A percentile compares a stretch with the other conserved stretches of the same genome.
These are phyloP conservation scores for Naematelia aurantialba DNA, from an alignment of 768 basidiomycete species.

Conservation along the genomic window DNA sequence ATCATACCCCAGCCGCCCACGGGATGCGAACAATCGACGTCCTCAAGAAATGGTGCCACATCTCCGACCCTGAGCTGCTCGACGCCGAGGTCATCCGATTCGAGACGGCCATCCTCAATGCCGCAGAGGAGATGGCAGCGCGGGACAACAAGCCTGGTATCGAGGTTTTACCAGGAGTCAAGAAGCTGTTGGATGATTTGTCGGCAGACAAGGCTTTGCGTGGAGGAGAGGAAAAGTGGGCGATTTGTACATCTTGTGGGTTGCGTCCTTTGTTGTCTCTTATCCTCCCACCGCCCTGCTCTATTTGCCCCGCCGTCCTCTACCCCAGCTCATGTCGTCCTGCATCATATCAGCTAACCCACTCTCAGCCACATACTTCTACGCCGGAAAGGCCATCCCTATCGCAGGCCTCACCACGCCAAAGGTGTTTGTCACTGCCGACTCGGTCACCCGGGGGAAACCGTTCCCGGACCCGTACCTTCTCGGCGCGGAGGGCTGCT, in stretches of 20 bases:
- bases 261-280: not conserved
- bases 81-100: slow-evolving; percentile 66
- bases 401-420: slow-evolving; percentile 61
- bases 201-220: slow-evolving; percentile 36
- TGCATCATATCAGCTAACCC: slow-evolving; percentile 1
- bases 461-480: slow-evolving; percentile 84
- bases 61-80: slow-evolving; percentile 51
- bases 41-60: slow-evolving; percentile 66
- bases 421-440: slow-evolving; percentile 66
- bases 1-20: slow-evolving; percentile 56
- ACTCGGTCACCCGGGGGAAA: slow-evolving; percentile 74
- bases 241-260: slow-evolving; percentile 77
- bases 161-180: slow-evolving; percentile 64
- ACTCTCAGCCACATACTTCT: slow-evolving; percentile 69
- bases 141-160: slow-evolving; percentile 47
- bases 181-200: slow-evolving; percentile 46
- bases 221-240: slow-evolving; percentile 64
- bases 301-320: too few species aligned
- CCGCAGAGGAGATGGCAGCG: slow-evolving; percentile 53
- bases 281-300: too few species aligned
- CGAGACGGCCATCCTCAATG: slow-evolving; percentile 54
- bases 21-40: slow-evolving; percentile 75
- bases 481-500: slow-evolving; percentile 65
- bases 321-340: not conserved
- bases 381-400: slow-evolving; percentile 66